phyloP scores from a whole-genome alignment of 768 basidiomycete species.

The Gelatoporia subvermispora region DNA sequence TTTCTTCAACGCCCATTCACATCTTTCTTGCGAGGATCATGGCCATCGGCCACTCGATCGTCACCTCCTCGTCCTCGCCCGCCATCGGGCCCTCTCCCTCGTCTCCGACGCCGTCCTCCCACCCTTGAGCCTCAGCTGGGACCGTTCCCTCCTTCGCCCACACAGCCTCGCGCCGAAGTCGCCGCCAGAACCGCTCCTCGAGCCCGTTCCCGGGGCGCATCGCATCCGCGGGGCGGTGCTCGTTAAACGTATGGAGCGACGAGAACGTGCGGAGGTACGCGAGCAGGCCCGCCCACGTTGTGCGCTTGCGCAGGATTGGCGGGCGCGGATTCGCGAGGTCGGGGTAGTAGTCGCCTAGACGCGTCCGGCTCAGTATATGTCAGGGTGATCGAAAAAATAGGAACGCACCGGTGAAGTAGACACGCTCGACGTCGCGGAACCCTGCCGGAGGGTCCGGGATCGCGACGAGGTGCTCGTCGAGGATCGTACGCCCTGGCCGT shows the following conservation, averaged over 20 bases:
- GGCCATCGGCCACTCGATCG: slow-evolving; percentile 38
- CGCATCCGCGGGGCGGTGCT: slow-evolving; percentile 54
- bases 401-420: slow-evolving; percentile 43
- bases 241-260: slow-evolving; percentile 62
- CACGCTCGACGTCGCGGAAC: slow-evolving; percentile 29
- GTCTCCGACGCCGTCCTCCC: slow-evolving; percentile 29
- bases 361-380: neutral
- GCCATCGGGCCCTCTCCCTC: slow-evolving; percentile 19
- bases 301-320: slow-evolving; percentile 51
- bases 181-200: slow-evolving; percentile 57
- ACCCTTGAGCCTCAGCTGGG: neutral
- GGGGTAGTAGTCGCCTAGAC: slow-evolving; percentile 38
- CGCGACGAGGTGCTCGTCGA: slow-evolving; percentile 64
- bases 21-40: slow-evolving; percentile 18
- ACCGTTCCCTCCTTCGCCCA: slow-evolving; percentile 6
- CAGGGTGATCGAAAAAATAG: neutral
- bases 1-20: neutral
- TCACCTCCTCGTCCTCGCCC: slow-evolving; percentile 24
- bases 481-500: slow-evolving; percentile 72
- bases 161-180: slow-evolving; percentile 36
- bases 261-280: slow-evolving; percentile 71
- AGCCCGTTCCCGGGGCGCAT: slow-evolving; percentile 52
- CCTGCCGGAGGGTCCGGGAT: slow-evolving; percentile 48
- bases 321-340: slow-evolving; percentile 33
- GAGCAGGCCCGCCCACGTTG: slow-evolving; percentile 64